These are phyloP conservation scores for Boletus insuetus DNA, from an alignment of 768 basidiomycete genomes.

Conservation along the genomic window DNA sequence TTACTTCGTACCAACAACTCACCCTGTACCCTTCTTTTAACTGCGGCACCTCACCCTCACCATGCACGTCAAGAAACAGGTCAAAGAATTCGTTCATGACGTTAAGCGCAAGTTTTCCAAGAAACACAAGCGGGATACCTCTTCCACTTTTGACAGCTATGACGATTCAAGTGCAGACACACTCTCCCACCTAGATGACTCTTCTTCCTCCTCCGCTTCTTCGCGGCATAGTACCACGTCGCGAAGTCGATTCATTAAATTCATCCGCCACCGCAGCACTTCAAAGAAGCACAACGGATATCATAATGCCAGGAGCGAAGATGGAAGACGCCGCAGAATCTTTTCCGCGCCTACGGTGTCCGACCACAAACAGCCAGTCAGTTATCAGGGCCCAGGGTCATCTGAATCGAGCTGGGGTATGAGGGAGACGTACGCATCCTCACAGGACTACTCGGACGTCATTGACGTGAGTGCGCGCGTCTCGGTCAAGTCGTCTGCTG, in stretches of 20 bases:
- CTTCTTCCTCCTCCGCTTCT: slow-evolving; percentile 14
- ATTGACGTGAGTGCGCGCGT: slow-evolving; percentile 20
- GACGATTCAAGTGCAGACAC: slow-evolving; percentile 18
- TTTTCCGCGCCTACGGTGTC: slow-evolving; percentile 16
- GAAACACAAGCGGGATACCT: slow-evolving; percentile 20
- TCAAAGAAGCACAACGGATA: slow-evolving; percentile 1
- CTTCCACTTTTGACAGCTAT: slow-evolving; percentile 7
- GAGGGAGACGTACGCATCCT: neutral
- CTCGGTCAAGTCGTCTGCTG: neutral
- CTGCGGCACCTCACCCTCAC: neutral
- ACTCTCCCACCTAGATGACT: slow-evolving; percentile 1
- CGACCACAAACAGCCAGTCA: neutral
- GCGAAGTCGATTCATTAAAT: slow-evolving; percentile 6
- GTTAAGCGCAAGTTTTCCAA: slow-evolving; percentile 33
- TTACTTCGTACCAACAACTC: neutral
- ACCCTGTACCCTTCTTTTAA: neutral
- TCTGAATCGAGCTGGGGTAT: neutral
- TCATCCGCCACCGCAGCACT: slow-evolving; percentile 13
- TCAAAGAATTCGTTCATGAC: slow-evolving; percentile 30
- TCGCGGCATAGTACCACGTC: slow-evolving; percentile 5
- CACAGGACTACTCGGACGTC: slow-evolving; percentile 14
- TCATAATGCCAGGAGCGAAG: slow-evolving; percentile 5
- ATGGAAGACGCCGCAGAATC: slow-evolving; percentile 14
- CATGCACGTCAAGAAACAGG: slow-evolving; percentile 33
- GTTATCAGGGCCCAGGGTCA: neutral